phyloP scores from a whole-genome alignment of 139 green algal species.

The Haematococcus sp. region DNA sequence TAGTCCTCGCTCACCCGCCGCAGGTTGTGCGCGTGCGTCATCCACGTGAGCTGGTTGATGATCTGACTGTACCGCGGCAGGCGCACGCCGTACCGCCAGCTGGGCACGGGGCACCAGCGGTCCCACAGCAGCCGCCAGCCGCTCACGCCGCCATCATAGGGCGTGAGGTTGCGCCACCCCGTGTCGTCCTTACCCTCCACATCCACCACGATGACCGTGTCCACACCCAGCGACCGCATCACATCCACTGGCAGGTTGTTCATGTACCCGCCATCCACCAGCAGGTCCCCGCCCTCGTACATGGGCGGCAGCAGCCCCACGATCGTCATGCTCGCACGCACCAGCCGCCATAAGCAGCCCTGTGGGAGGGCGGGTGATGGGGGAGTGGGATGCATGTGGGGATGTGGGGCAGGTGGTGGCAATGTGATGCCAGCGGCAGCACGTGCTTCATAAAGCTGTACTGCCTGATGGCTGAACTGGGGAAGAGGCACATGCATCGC shows the following conservation, averaged over 20 bases:
- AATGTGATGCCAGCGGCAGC: neutral
- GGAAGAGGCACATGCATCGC: neutral
- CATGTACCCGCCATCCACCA: constrained; percentile 78
- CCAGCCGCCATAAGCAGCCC: constrained; percentile 41
- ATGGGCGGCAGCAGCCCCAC: constrained; percentile 77
- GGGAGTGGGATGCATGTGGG: neutral
- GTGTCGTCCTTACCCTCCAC: constrained; percentile 71
- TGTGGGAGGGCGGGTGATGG: neutral
- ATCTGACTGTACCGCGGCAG: constrained; percentile 27
- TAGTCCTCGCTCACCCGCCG: constrained; percentile 51
- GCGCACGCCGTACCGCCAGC: neutral
- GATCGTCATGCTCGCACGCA: constrained; percentile 78
- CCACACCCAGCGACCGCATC: constrained; percentile 65
- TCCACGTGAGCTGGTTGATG: constrained; percentile 59
- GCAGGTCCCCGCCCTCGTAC: constrained; percentile 58
- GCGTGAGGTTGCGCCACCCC: constrained; percentile 63
- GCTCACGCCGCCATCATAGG: constrained; percentile 66
- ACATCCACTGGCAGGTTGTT: constrained; percentile 72
- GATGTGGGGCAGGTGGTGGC: neutral
- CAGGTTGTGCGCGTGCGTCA: constrained; percentile 67
- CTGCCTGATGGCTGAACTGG: too few relatives aligned
- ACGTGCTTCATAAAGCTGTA: neutral
- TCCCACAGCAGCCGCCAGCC: constrained; percentile 81
- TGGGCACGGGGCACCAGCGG: constrained; percentile 56
- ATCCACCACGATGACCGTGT: constrained; percentile 71